These are phyloP conservation scores for Catunica adiposa DNA, from an alignment of 2,329 filamentous ascomycete species.

Conservation along the genomic window DNA sequence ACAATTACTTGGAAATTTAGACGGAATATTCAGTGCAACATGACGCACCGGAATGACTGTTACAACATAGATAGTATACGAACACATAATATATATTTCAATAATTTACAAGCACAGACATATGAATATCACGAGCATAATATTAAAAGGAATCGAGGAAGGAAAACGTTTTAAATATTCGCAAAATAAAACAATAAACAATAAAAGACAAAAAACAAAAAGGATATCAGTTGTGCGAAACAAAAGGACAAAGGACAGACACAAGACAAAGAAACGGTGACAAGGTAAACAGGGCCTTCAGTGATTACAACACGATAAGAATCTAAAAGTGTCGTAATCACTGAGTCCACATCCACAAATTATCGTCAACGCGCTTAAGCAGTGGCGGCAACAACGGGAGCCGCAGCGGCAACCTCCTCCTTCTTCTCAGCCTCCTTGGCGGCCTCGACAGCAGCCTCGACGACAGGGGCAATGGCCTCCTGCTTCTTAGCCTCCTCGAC, in stretches of 20 bases:
- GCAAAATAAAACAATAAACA: slow-evolving; percentile 3
- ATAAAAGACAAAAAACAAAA: slow-evolving; percentile 3
- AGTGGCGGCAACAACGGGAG: slow-evolving; percentile 31
- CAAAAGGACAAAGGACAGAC: slow-evolving; percentile 16
- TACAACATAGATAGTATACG: too few species aligned
- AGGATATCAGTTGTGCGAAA: slow-evolving; percentile 13
- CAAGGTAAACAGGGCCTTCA: too few species aligned
- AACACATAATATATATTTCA: too few species aligned
- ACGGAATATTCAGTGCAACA: too few species aligned
- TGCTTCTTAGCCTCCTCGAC: slow-evolving; percentile 18
- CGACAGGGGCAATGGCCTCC: slow-evolving; percentile 26
- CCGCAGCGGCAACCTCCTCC: slow-evolving; percentile 26
- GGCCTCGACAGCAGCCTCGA: slow-evolving; percentile 23
- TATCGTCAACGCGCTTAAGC: slow-evolving; percentile 11
- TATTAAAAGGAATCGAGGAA: slow-evolving; percentile 8
- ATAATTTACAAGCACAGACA: background rate
- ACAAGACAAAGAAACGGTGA: background rate
- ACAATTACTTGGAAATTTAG: too few species aligned
- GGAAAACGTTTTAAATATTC: slow-evolving; percentile 2
- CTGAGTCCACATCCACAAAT: too few species aligned
- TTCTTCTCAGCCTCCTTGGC: slow-evolving; percentile 23
- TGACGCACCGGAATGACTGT: too few species aligned
- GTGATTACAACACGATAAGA: too few species aligned
- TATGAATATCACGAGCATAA: background rate
- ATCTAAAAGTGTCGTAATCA: background rate